A percentile compares a stretch with the other conserved stretches of the same genome.
These are phyloP conservation scores for Phallus indusiatus DNA, from an alignment of 768 basidiomycete genomes.

Conservation along the genomic window DNA sequence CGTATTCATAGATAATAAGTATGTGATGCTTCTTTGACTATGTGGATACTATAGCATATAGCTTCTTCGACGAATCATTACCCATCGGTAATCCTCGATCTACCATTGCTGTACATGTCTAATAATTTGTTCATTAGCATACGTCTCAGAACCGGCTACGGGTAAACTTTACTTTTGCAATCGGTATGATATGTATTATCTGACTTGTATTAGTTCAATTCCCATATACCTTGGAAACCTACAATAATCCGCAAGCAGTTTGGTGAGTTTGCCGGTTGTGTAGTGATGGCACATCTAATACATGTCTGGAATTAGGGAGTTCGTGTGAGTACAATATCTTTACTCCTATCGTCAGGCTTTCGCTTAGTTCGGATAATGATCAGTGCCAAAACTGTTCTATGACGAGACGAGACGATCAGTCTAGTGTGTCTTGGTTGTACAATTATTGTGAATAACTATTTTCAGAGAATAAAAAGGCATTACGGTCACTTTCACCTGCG, in stretches of 20 bases:
- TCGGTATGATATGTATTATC: too few species aligned
- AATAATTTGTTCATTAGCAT: slow-evolving; percentile 15
- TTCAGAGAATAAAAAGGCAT: too few species aligned
- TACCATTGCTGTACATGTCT: not conserved
- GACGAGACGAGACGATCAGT: not conserved
- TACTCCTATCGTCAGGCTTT: not conserved
- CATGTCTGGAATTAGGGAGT: not conserved
- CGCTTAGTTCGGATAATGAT: not conserved
- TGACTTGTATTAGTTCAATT: slow-evolving; percentile 36
- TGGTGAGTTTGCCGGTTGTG: slow-evolving; percentile 21
- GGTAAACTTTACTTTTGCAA: not conserved
- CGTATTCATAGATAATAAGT: slow-evolving; percentile 32
- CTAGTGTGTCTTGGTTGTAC: too few species aligned
- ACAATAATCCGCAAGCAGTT: slow-evolving; percentile 52
- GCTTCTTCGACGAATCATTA: slow-evolving; percentile 21
- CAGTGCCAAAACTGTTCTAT: not conserved
- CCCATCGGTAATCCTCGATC: slow-evolving; percentile 22
- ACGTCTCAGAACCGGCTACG: slow-evolving; percentile 19
- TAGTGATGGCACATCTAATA: not conserved
- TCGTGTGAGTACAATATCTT: not conserved
- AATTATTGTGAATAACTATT: too few species aligned
- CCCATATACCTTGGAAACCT: slow-evolving; percentile 51
- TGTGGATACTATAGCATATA: slow-evolving; percentile 19
- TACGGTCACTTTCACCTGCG: too few species aligned
- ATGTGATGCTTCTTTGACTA: not conserved